phyloP scores from a whole-genome alignment of 495 filamentous ascomycete species.

The Penicillium robsamsonii region DNA sequence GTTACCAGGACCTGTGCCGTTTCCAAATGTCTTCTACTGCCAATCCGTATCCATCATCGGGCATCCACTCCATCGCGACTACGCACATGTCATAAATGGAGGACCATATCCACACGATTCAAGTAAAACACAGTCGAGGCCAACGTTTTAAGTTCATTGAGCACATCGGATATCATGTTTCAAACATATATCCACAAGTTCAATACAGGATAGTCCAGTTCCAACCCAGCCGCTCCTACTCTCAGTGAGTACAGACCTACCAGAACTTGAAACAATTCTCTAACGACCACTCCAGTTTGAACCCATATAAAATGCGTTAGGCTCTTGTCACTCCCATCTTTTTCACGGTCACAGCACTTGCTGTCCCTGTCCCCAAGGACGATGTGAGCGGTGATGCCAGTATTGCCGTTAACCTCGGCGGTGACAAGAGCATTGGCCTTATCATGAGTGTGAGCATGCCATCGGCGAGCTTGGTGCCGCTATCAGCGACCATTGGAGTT shows the following conservation, averaged over 20 bases:
- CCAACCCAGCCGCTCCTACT: neutral
- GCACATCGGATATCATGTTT: neutral
- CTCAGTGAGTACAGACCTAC: neutral
- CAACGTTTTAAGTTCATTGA: neutral
- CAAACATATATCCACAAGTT: neutral
- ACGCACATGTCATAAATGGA: neutral
- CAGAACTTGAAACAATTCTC: neutral
- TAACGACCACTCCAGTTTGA: neutral
- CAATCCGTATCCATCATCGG: neutral
- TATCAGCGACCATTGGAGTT: too few species aligned
- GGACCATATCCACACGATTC: neutral
- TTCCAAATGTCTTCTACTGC: neutral
- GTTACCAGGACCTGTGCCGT: neutral
- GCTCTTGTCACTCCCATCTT: neutral
- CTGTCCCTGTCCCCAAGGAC: neutral
- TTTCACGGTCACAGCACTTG: neutral
- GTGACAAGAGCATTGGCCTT: neutral
- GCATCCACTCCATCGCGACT: neutral
- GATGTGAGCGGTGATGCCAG: neutral
- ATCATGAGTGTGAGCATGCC: neutral
- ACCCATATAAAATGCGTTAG: slow-evolving; percentile 3
- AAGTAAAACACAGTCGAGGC: neutral
- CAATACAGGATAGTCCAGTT: too few species aligned
- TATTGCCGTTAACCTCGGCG: neutral
- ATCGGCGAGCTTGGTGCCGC: neutral